Evolutionary conservation across 805 yeast species (phyloP), one percentile per base, ranked within the genome.

Genomic region (Pichia nakasei): DNA sequence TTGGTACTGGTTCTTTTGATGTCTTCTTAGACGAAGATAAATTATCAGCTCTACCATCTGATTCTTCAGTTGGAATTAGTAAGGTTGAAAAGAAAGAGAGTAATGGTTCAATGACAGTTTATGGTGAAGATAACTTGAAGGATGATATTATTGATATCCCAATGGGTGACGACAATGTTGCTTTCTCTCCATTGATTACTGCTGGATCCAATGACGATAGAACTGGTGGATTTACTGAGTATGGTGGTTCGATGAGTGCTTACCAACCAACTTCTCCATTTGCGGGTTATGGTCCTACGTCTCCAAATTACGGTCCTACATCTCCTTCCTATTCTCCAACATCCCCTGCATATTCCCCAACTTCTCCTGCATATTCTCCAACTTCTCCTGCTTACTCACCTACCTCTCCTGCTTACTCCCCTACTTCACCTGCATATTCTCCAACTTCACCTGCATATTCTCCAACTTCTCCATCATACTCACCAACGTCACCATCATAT

Each of bases 1-100:
- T 93, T 55, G 99, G 99, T 66, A 93, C 99, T 3, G 99, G 99
- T 61, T 83, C 95, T 1, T 93, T 93, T 60, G 97, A 93, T 61
- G 91, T 93, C 33, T 80, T 86, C 80, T 81, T 93, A 48, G 96
- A 93, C 64, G 97, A 93, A 56, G 79, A 80, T 57, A 79, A 87
- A 72, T 72, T 91, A 60, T 80, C 82, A 44, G 61, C 73, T 39
- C 69, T 83, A 35, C 79, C 85, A 27, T 67, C 72, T n/a, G 76
- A 74, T 37, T 62, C 48, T 55, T 67, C 54, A 41, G 65, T 40
- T 43, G 61, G 48, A 49, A 69, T 66, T 20, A 58, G 67, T 31
- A 61, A 60, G 22, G 55, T 73, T 39, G 69, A 64, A 46, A 59
- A 67, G 20, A 58, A 68, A 43, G 70, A 66, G 41, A 70, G 66